Evolutionary conservation across 768 basidiomycete species (phyloP).

Genomic region (Mycena latifolia): DNA sequence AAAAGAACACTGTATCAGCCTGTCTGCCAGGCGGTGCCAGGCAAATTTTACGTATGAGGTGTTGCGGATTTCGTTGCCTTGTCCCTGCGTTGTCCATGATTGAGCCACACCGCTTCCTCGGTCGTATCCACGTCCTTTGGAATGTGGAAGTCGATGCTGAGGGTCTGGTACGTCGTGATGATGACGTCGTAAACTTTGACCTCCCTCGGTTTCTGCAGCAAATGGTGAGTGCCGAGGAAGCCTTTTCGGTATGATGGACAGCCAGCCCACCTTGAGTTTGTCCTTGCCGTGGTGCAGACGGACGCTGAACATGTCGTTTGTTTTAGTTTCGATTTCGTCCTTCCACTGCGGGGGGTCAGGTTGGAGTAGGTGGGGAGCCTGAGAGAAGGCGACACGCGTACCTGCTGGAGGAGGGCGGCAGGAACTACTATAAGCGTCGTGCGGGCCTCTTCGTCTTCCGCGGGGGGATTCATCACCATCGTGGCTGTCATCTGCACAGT

Average conservation of each 20-base stretch:
- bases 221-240: background rate
- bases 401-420: constrained; percentile 80
- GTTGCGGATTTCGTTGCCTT: too few species aligned
- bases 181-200: constrained; percentile 72
- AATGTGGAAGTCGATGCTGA: constrained; percentile 69
- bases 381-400: constrained; percentile 40
- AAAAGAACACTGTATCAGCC: too few species aligned
- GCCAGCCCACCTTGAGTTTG: constrained; percentile 66
- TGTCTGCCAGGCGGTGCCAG: too few species aligned
- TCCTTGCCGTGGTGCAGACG: constrained; percentile 81
- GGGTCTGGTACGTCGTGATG: constrained; percentile 83
- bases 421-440: constrained; percentile 84
- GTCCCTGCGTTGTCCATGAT: too few species aligned
- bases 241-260: background rate
- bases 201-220: constrained; percentile 54
- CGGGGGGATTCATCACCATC: constrained; percentile 76
- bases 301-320: constrained; percentile 70
- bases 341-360: constrained; percentile 64
- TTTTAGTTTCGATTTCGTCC: constrained; percentile 78
- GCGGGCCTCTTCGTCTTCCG: constrained; percentile 55
- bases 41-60: too few species aligned
- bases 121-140: constrained; percentile 60
- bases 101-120: constrained; percentile 63
- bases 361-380: background rate
- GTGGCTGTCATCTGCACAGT: constrained; percentile 87